phyloP scores from a whole-genome alignment of 2,329 filamentous ascomycete species.

The Trichothecium sympodiale region DNA sequence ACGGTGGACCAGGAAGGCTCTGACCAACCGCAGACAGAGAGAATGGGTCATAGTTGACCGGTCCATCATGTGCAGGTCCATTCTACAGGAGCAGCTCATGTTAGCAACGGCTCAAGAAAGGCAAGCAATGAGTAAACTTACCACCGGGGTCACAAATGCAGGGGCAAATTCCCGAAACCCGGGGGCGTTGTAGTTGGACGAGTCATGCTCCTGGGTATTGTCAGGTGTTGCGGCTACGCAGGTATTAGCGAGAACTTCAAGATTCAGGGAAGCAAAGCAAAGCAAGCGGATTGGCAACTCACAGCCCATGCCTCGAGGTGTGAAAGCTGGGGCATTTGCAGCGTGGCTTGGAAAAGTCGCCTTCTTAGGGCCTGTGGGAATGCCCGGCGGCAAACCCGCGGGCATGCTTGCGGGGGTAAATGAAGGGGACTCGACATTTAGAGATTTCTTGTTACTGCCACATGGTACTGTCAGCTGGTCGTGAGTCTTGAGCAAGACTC shows the following conservation, averaged over 20 bases:
- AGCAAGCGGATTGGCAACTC: constrained; percentile 9
- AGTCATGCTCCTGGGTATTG: constrained; percentile 29
- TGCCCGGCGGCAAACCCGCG: constrained; percentile 30
- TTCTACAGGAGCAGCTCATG: constrained; percentile 17
- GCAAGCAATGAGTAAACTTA: constrained; percentile 17
- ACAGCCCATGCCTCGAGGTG: constrained; percentile 50
- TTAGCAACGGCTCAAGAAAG: neutral
- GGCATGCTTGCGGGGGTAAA: constrained; percentile 63
- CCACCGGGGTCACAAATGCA: constrained; percentile 38
- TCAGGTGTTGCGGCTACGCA: constrained; percentile 23
- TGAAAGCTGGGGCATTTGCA: constrained; percentile 80
- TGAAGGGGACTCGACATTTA: constrained; percentile 93
- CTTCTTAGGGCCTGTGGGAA: constrained; percentile 47
- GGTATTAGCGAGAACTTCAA: constrained; percentile 1
- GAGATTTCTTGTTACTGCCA: constrained; percentile 53
- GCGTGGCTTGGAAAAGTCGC: constrained; percentile 79
- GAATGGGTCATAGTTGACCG: constrained; percentile 49
- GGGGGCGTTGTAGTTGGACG: constrained; percentile 42
- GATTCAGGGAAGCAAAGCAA: no score
- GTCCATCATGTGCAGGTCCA: constrained; percentile 34
- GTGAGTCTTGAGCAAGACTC: no score
- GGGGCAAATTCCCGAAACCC: constrained; percentile 50
- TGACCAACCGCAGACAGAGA: constrained; percentile 45
- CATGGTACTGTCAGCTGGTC: no score
- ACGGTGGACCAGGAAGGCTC: constrained; percentile 38